Percentiles rank a stretch among this genome's conserved stretches.
Conservation (phyloP, 2,329 filamentous ascomycete species). For the Fusarium mangiferae region DNA sequence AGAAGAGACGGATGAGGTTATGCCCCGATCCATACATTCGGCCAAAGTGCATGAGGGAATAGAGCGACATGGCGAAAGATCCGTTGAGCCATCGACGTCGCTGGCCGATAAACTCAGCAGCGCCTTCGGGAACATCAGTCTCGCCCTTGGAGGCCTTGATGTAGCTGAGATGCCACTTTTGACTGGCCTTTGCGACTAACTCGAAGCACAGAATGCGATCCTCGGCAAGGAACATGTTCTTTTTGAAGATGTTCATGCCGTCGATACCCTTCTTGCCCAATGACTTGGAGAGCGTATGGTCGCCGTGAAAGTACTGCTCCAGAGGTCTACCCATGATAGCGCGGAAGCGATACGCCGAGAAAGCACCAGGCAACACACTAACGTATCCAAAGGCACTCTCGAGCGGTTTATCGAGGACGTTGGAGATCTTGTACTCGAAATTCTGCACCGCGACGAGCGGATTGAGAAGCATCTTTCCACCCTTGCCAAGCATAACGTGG, state of each 20-base stretch:
- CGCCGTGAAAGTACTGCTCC: constrained; percentile 42
- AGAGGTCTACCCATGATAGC: constrained; percentile 40
- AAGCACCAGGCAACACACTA: constrained; percentile 39
- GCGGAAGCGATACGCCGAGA: constrained; percentile 40
- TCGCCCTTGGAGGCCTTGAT: constrained; percentile 42
- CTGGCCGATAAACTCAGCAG: constrained; percentile 38
- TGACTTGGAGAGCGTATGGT: constrained; percentile 40
- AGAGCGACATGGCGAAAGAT: constrained; percentile 41
- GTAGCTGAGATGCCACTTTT: constrained; percentile 43
- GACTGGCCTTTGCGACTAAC: constrained; percentile 39
- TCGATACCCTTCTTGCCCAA: constrained; percentile 42
- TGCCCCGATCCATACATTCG: constrained; percentile 39
- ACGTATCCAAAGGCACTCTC: constrained; percentile 43
- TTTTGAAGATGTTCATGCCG: constrained; percentile 44
- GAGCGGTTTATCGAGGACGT: constrained; percentile 40
- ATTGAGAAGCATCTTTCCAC: constrained; percentile 38
- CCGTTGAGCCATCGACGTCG: constrained; percentile 41
- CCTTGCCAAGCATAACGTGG: constrained; percentile 41
- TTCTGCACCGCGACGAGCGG: constrained; percentile 42
- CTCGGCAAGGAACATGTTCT: constrained; percentile 43
- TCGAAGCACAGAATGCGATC: constrained; percentile 42
- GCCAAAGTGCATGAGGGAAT: constrained; percentile 41
- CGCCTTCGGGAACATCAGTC: constrained; percentile 40
- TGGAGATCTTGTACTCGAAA: constrained; percentile 42
- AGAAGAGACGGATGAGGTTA: constrained; percentile 38